Percentiles rank a stretch among this genome's conserved stretches.
These are phyloP conservation scores for Apiotrichum domesticum DNA, from an alignment of 1,284 basidiomycete species.

Conservation along the genomic window DNA sequence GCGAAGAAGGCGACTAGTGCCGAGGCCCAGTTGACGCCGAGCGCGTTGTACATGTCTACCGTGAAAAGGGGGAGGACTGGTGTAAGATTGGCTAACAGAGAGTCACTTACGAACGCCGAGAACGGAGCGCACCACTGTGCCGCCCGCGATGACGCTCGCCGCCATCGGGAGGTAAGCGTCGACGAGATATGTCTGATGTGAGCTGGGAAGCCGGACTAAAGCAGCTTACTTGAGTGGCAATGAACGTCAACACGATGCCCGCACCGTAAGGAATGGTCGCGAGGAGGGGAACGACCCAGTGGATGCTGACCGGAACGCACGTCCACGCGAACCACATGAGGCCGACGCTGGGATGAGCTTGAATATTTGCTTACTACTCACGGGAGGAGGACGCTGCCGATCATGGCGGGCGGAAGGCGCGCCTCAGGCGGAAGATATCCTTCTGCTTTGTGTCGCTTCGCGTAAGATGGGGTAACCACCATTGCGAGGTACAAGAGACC, in stretches of 20 bases:
- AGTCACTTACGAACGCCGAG: slow-evolving; percentile 49
- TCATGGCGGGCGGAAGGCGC: slow-evolving; percentile 56
- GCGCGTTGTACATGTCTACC: slow-evolving; percentile 53
- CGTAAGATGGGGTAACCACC: slow-evolving; percentile 24
- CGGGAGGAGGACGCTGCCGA: slow-evolving; percentile 56
- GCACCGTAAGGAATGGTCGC: slow-evolving; percentile 58
- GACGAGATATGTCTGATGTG: slow-evolving; percentile 53
- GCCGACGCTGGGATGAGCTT: neutral
- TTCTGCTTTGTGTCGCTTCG: slow-evolving; percentile 11
- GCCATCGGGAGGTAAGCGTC: slow-evolving; percentile 52
- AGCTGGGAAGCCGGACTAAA: too few species aligned
- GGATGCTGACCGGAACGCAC: slow-evolving; percentile 51
- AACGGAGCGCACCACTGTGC: slow-evolving; percentile 60
- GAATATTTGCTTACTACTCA: slow-evolving; percentile 33
- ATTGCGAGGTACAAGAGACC: slow-evolving; percentile 55
- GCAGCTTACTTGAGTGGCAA: slow-evolving; percentile 18
- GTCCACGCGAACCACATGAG: slow-evolving; percentile 51
- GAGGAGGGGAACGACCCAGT: slow-evolving; percentile 59
- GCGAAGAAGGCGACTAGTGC: slow-evolving; percentile 57
- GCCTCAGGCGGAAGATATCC: slow-evolving; percentile 45
- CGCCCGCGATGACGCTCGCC: slow-evolving; percentile 61
- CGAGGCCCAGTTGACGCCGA: slow-evolving; percentile 57
- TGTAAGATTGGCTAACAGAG: neutral
- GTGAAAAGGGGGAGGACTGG: slow-evolving; percentile 55
- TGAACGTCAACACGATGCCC: slow-evolving; percentile 29